phyloP scores from a whole-genome alignment of 179 eudicot species.

The Vitellaria paradoxa region DNA sequence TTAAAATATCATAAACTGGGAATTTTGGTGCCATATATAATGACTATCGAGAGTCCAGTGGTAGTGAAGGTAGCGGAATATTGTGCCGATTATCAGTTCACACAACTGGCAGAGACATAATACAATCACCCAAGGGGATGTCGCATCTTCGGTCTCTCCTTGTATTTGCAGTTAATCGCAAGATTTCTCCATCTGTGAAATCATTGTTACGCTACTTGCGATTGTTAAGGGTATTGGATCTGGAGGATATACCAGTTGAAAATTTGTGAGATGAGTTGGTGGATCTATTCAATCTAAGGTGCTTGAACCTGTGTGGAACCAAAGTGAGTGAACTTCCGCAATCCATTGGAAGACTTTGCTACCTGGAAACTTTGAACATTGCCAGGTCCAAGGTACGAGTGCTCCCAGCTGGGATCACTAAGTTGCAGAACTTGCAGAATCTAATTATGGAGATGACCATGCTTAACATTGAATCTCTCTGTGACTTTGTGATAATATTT shows the following conservation, averaged over 20 bases:
- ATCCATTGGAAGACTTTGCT: conserved; percentile 26
- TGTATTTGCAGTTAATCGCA: background rate
- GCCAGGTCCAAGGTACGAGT: background rate
- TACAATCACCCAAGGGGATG: background rate
- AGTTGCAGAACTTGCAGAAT: conserved; percentile 14
- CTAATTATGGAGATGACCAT: background rate
- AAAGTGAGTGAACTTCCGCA: conserved; percentile 24
- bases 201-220: conserved; percentile 2
- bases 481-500: background rate
- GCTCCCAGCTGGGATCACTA: conserved; percentile 10
- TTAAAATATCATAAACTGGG: conserved; percentile 13
- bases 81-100: conserved; percentile 18
- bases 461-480: background rate
- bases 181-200: background rate
- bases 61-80: background rate
- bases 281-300: conserved; percentile 28
- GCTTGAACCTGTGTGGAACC: conserved; percentile 27
- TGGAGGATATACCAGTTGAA: conserved; percentile 18
- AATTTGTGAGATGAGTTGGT: conserved; percentile 8
- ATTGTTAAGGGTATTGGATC: conserved; percentile 31
- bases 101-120: background rate
- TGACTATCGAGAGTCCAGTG: background rate
- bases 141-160: conserved; percentile 13
- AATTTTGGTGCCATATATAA: conserved; percentile 8
- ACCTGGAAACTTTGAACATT: conserved; percentile 26